phyloP scores from a whole-genome alignment of 1,284 basidiomycete genomes.

The Serendipita sp. region DNA sequence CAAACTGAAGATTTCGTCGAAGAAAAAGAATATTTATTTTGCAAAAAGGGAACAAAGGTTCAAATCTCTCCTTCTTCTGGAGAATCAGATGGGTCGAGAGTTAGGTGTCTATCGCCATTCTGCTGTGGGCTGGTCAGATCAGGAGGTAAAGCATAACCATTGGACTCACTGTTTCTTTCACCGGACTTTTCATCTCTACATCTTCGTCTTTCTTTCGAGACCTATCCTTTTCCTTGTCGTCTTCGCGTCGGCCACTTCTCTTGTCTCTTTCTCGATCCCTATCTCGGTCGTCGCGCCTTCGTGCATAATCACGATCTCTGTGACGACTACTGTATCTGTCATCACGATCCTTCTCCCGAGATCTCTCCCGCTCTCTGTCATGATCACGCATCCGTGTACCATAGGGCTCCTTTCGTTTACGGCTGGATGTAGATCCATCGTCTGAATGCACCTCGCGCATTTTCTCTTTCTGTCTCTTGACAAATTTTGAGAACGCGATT shows the following conservation, averaged over 20 bases:
- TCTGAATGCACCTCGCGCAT: constrained; percentile 52
- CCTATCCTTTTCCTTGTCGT: constrained; percentile 8
- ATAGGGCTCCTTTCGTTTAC: constrained; percentile 56
- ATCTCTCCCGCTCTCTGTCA: constrained; percentile 17
- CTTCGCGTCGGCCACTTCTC: constrained; percentile 17
- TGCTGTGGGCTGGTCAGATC: constrained; percentile 11
- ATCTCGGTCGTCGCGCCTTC: constrained; percentile 10
- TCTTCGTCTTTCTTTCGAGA: constrained; percentile 12
- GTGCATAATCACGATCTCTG: constrained; percentile 7
- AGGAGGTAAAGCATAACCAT: not conserved
- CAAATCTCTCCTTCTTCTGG: constrained; percentile 74
- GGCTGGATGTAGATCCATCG: constrained; percentile 58
- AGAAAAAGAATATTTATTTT: not conserved
- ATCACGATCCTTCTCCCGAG: constrained; percentile 13
- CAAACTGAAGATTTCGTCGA: not conserved
- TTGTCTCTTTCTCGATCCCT: constrained; percentile 23
- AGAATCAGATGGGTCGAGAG: constrained; percentile 35
- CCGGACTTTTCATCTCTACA: constrained; percentile 11
- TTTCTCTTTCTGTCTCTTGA: constrained; percentile 68
- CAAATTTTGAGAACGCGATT: constrained; percentile 70
- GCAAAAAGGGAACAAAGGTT: constrained; percentile 11
- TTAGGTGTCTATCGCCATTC: constrained; percentile 26
- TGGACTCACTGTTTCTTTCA: constrained; percentile 9
- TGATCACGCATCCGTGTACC: constrained; percentile 23
- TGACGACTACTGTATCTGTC: constrained; percentile 7